phyloP scores from a whole-genome alignment of 352 stramenopile species.

The Phytophthora cryptogea region DNA sequence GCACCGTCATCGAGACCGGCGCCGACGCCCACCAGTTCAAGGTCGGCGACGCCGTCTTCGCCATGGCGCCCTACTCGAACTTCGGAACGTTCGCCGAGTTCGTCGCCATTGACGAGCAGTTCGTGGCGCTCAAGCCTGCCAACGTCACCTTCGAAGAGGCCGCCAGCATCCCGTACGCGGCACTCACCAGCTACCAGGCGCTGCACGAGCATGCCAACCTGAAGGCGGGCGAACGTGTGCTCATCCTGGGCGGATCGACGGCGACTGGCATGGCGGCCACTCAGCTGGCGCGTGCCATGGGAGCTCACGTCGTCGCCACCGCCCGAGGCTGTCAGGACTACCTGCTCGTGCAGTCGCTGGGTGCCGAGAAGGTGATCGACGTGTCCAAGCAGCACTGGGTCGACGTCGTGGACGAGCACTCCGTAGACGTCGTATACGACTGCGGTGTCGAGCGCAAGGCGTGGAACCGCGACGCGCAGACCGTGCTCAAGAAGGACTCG shows the following conservation, averaged over 20 bases:
- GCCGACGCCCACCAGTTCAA: constrained; percentile 44
- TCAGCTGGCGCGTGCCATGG: constrained; percentile 64
- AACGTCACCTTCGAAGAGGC: constrained; percentile 58
- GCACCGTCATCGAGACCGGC: constrained; percentile 62
- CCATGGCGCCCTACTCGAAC: constrained; percentile 37
- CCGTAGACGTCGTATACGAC: constrained; percentile 45
- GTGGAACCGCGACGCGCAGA: constrained; percentile 37
- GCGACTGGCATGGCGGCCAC: constrained; percentile 48
- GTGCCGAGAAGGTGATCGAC: constrained; percentile 59
- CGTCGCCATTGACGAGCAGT: constrained; percentile 38
- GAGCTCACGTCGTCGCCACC: constrained; percentile 55
- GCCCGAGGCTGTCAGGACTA: constrained; percentile 66
- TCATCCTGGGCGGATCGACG: constrained; percentile 56
- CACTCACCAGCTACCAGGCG: constrained; percentile 65
- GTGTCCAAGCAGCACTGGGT: constrained; percentile 49
- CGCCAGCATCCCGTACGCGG: constrained; percentile 51
- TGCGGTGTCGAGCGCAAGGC: constrained; percentile 36
- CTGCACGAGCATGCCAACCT: constrained; percentile 41
- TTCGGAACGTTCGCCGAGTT: constrained; percentile 66
- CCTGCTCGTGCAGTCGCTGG: constrained; percentile 49
- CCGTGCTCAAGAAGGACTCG: constrained; percentile 34
- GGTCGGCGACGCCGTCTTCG: constrained; percentile 70
- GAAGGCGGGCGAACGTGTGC: constrained; percentile 33
- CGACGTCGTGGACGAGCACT: constrained; percentile 39
- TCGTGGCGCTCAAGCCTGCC: constrained; percentile 54